Evolutionary conservation across 2,329 filamentous ascomycete species (phyloP), one percentile per base, ranked within the genome.

Genomic region (Cadophora sp.): DNA sequence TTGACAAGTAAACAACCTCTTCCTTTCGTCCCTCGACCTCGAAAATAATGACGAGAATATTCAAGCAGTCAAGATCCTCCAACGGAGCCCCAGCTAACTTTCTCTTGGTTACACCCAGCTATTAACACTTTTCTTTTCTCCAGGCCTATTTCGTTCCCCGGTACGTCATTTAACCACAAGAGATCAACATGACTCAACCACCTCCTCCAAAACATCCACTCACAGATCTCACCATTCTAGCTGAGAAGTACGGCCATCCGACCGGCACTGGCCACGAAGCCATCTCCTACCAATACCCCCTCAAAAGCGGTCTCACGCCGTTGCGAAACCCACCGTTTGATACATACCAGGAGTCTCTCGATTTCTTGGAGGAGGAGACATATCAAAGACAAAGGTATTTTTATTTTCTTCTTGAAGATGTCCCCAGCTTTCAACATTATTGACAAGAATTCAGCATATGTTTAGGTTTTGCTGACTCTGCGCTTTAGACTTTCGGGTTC

Each of bases 141-240:
- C 4, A 50, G 45, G 18, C 16, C n/a, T 8, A 47, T n/a, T 16
- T n/a, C 16, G 4, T 47, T 47, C 20, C 7, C 13, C 45, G 4
- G 4, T 47, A n/a, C 45, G 3, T 47, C 45, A 3, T 18, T 24
- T 50, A 39, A 4, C 22, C 9, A 7, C 8, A 24, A 9, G 18
- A 22, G 6, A 50, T 78, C 48, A 18, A 7, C 36, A 64, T 63
- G 51, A 36, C 65, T 33, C 30, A 50, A 39, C 47, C 39, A 39
- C 22, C 22, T 24, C 22, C 20, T n/a, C 27, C 27, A 14, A 60
- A 48, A 24, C 18, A 36, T 9, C n/a, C 16, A 30, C 22, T 11
- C n/a, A 50, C 47, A 18, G 41, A 39, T 33, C 50, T 62, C 36
- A 66, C 64, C 33, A 36, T 20, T 6, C 56, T 65, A 20, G 62